Conservation (phyloP, 2,329 filamentous ascomycete species). For the Aaosphaeria arxii region DNA sequence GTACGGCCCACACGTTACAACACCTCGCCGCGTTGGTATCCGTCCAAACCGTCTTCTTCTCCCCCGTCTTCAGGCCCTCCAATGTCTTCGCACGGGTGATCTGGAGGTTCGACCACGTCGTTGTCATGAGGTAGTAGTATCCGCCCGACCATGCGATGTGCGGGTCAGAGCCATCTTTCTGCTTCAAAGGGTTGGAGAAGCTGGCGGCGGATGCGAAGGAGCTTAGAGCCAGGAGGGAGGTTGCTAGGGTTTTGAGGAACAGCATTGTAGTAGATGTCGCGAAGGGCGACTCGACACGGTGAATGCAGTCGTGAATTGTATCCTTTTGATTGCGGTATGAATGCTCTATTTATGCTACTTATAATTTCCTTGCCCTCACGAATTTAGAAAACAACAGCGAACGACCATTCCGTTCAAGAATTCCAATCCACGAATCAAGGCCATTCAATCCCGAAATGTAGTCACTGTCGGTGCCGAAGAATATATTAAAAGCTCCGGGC, state of each 20-base stretch:
- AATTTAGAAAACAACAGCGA: too few relatives aligned
- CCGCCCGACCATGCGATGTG: conserved; percentile 52
- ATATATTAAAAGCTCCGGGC: too few relatives aligned
- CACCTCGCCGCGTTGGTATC: conserved; percentile 47
- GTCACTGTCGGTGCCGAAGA: too few relatives aligned
- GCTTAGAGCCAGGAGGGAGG: background rate
- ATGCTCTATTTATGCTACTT: too few relatives aligned
- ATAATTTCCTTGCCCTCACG: too few relatives aligned
- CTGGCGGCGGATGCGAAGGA: conserved; percentile 26
- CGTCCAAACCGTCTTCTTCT: conserved; percentile 51
- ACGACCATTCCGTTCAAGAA: too few relatives aligned
- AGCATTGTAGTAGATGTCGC: background rate
- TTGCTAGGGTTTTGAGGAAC: background rate
- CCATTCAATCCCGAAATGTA: too few relatives aligned
- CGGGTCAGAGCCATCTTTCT: conserved; percentile 52
- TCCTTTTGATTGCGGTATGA: too few relatives aligned
- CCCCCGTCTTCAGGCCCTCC: conserved; percentile 53
- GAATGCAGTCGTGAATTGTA: too few relatives aligned
- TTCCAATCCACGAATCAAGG: too few relatives aligned
- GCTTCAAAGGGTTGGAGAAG: conserved; percentile 54
- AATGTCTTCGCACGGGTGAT: conserved; percentile 55
- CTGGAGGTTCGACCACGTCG: conserved; percentile 55
- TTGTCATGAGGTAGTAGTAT: conserved; percentile 58
- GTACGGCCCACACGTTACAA: conserved; percentile 55
- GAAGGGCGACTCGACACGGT: too few relatives aligned